Evolutionary conservation across 2,329 filamentous ascomycete genomes (phyloP).

Genomic region (Endothia cerciana): DNA sequence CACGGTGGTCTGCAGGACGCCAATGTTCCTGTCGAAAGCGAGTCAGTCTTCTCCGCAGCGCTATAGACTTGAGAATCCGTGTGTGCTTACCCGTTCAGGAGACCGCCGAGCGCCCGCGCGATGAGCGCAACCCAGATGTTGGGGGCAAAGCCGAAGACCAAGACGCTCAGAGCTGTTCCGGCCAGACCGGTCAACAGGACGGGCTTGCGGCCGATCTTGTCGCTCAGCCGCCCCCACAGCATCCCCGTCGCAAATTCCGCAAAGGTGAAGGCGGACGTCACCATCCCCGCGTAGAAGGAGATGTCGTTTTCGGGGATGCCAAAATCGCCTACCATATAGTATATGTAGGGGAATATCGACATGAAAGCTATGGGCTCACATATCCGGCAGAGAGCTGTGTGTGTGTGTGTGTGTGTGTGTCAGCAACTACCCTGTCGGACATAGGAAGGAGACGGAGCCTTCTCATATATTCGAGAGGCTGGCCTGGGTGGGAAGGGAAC

Average conservation of each 20-base stretch:
- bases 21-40: slow-evolving; percentile 73
- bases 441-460: not conserved
- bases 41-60: slow-evolving; percentile 15
- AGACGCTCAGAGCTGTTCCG: slow-evolving; percentile 89
- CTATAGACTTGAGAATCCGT: slow-evolving; percentile 16
- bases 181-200: slow-evolving; percentile 87
- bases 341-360: slow-evolving; percentile 98
- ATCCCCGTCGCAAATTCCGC: slow-evolving; percentile 93
- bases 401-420: too few species aligned
- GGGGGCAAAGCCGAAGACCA: slow-evolving; percentile 88
- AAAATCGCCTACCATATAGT: slow-evolving; percentile 96
- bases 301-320: slow-evolving; percentile 82
- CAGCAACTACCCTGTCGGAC: slow-evolving; percentile 7
- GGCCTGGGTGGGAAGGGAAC: not conserved
- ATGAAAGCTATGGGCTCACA: slow-evolving; percentile 99
- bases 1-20: slow-evolving; percentile 92
- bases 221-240: slow-evolving; percentile 91
- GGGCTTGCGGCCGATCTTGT: slow-evolving; percentile 89
- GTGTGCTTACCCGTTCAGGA: slow-evolving; percentile 82
- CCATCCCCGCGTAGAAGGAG: slow-evolving; percentile 91
- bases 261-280: slow-evolving; percentile 94
- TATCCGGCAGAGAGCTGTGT: slow-evolving; percentile 85
- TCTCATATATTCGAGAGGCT: not conserved
- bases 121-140: slow-evolving; percentile 82
- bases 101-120: slow-evolving; percentile 84